Base-by-base conservation (phyloP, 1,284 basidiomycete species). In the Dichomitus squalens region DNA sequence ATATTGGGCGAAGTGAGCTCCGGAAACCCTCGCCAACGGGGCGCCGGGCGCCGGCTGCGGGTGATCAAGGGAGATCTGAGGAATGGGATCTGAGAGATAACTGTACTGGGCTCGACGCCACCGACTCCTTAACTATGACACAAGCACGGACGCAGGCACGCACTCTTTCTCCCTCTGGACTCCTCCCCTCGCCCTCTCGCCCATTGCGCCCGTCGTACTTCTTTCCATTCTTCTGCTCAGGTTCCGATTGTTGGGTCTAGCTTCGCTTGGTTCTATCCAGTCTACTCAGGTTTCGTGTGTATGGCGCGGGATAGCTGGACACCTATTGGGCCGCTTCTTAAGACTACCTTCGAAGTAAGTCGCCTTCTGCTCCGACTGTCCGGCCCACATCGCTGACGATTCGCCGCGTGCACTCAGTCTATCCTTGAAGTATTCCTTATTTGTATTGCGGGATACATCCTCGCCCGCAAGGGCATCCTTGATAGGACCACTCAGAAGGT, bases 401-500 rank as follows among this genome's bases (percentile, higher is more conserved):
- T 20, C 20, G 8, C 4, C 16, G 34, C 31, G 33, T 39, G 33
- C 14, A 41, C n/a, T 49, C 61, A 95, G 92, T 94, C 93, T 20
- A 95, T 97, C 64, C 77, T 92, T 46, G 88, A 96, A 73, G 95
- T 97, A 56, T 92, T 95, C 69, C 69, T 97, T 44, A 77, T 96
- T 66, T 96, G 93, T 75, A 70, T 92, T 2, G 90, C 93, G 2
- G 95, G 95, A 1, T 97, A 92, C 73, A 76, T 89, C 21, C 86
- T 97, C 40, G 92, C 95, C 1, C 74, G 79, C 46, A 80, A 82
- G 23, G 92, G 92, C 33, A 86, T 97, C 41, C 83, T 96, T 12
- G 94, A 97, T 72, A 95, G 95, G 73, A 84, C 83, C 61, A 95
- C 92, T 0, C 95, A 96, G 74, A 93, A 92, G 76, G 85, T 92